Evolutionary conservation across 768 basidiomycete species (phyloP).

Genomic region (Leucocoprinus leucothites): DNA sequence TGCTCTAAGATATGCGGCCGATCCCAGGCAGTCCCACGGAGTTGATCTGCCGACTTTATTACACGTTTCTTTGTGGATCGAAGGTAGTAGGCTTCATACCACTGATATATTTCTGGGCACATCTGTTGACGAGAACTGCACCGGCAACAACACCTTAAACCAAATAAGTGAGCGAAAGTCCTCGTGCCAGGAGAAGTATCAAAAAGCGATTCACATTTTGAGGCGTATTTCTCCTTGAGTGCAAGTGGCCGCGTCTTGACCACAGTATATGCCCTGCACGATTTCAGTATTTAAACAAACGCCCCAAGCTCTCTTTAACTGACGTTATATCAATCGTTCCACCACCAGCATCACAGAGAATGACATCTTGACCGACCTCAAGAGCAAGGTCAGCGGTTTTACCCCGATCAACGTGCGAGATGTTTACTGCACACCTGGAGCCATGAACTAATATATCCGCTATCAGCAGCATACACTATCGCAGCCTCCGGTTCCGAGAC

Average conservation of each 20-base stretch:
- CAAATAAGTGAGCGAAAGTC: neutral
- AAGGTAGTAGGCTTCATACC: neutral
- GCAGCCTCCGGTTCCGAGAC: conserved; percentile 6
- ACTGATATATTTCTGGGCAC: neutral
- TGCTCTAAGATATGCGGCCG: neutral
- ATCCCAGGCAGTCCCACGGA: neutral
- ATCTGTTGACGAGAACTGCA: neutral
- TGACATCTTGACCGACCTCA: neutral
- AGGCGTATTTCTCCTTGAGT: conserved; percentile 1
- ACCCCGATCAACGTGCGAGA: neutral
- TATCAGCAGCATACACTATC: conserved; percentile 2
- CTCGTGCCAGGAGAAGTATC: too few relatives aligned
- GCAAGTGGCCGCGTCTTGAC: neutral
- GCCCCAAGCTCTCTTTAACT: neutral
- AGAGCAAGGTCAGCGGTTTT: neutral
- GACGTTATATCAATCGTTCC: conserved; percentile 3
- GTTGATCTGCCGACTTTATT: neutral
- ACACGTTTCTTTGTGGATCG: neutral
- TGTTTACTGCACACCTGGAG: neutral
- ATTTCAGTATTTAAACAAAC: neutral
- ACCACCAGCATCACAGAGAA: conserved; percentile 2
- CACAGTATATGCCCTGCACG: neutral
- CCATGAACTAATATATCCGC: neutral
- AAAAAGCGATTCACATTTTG: neutral
- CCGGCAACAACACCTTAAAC: conserved; percentile 1